Percentiles rank a stretch among this genome's conserved stretches.
phyloP scores from a whole-genome alignment of 495 filamentous ascomycete genomes.

The Aspergillus bridgeri region DNA sequence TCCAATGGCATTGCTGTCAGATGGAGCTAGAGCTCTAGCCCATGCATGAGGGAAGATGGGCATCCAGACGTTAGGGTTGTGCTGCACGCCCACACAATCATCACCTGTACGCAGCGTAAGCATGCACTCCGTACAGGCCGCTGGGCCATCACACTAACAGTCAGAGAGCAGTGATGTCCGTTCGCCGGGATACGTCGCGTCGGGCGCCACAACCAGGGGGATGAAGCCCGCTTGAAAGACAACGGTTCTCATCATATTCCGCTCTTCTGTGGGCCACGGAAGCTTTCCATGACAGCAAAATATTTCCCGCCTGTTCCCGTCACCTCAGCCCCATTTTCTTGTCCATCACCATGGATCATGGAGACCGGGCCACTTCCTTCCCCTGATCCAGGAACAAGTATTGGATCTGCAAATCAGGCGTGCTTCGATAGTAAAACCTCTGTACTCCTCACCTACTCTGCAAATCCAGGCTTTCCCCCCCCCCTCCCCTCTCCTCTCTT shows the following conservation, averaged over 20 bases:
- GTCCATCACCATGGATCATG: constrained; percentile 10
- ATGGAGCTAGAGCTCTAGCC: constrained; percentile 5
- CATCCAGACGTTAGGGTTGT: constrained; percentile 8
- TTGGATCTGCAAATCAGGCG: constrained; percentile 19
- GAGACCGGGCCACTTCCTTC: constrained; percentile 10
- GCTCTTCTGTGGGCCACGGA: not conserved
- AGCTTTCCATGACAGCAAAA: not conserved
- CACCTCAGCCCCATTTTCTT: constrained; percentile 13
- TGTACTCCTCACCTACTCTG: not conserved
- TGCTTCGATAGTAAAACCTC: constrained; percentile 4
- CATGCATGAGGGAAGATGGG: constrained; percentile 5
- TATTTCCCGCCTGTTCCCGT: constrained; percentile 4
- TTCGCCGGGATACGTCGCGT: not conserved
- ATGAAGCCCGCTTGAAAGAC: not conserved
- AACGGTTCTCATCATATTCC: not conserved
- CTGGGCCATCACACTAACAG: not conserved
- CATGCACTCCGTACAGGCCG: not conserved
- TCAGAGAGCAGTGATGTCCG: not conserved
- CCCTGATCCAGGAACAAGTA: constrained; percentile 14
- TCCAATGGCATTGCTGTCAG: constrained; percentile 9
- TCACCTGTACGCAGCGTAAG: not conserved
- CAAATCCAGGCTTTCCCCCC: not conserved
- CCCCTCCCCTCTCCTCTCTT: not conserved
- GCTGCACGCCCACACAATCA: constrained; percentile 15
- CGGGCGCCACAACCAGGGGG: not conserved